Percentiles rank a stretch among this genome's conserved stretches.
Conservation (phyloP, 202 grass and related monocot genomes). For the Schoenoplectus tabernaemontani region DNA sequence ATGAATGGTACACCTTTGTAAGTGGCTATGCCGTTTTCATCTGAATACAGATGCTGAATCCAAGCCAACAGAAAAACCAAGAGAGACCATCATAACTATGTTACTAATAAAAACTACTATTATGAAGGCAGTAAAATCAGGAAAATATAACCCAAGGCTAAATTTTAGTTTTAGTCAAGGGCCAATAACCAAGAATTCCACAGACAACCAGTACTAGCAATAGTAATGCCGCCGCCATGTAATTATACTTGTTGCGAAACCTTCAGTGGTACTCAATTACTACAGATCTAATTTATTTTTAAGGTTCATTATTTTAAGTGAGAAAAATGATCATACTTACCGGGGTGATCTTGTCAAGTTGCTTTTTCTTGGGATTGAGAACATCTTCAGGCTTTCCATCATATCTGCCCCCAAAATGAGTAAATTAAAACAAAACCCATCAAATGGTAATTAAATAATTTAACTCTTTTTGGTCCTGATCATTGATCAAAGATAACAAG, state of each 20-base stretch:
- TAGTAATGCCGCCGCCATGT: not conserved
- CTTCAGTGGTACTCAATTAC: not conserved
- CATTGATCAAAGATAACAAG: not conserved
- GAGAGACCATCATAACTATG: not conserved
- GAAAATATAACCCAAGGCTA: not conserved
- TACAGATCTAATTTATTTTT: not conserved
- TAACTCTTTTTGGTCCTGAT: not conserved
- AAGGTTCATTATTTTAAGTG: constrained; percentile 3
- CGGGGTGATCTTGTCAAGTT: constrained; percentile 91
- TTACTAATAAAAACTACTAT: constrained; percentile 13
- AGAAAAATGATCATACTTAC: constrained; percentile 34
- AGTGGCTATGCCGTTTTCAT: constrained; percentile 60
- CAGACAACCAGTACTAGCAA: not conserved
- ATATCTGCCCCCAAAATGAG: constrained; percentile 28
- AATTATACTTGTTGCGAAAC: not conserved
- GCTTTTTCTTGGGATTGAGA: constrained; percentile 99
- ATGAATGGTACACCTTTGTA: constrained; percentile 65
- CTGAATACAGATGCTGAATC: constrained; percentile 44
- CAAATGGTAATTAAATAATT: not conserved
- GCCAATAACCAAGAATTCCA: not conserved
- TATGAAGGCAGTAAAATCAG: constrained; percentile 7
- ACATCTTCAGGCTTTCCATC: constrained; percentile 86
- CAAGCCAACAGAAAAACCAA: constrained; percentile 16
- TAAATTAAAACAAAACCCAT: not conserved
- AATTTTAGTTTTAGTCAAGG: not conserved